Evolutionary conservation across 2,329 filamentous ascomycete species (phyloP), one percentile per base, ranked within the genome.

Genomic region (Dichotomopilus funicola): DNA sequence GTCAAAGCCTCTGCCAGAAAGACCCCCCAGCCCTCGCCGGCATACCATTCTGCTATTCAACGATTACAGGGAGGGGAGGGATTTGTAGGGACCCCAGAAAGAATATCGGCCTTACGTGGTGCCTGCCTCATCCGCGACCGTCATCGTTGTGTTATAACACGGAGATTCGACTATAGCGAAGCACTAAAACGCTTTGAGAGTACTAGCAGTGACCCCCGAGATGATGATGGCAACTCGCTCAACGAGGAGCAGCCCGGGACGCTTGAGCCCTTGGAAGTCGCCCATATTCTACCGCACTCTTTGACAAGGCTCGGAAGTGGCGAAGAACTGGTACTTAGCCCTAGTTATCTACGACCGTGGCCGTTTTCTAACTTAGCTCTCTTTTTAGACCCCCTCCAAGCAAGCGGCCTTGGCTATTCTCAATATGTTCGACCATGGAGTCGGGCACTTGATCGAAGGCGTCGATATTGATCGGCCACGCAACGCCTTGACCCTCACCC

Each of bases 361-460:
- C 33, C 10, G 6, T 49, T 37, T 19, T 49, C n/a, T 49, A 49
- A 49, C 46, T 3, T 19, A 13, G 12, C 33, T 35, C 41, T 43
- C 33, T 53, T 53, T 65, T 65, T n/a, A 69, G 70, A 58, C 51
- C 43, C 31, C 54, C 35, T 44, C 54, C 6, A 56, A 52, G 38
- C 50, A 68, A 63, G 64, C 66, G 0, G 68, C 70, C 6, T 62
- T 75, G 8, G 61, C 63, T n/a, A 68, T 75, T 42, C 67, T 74
- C 2, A 71, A 74, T 34, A 75, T 75, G 71, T 73, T 76, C 55
- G 71, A 74, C 55, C 61, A 49, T 36, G 68, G 66, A 34, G 63
- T 69, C 40, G 62, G 63, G 8, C 62, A 69, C 61, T 51, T 73
- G 1, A 73, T 75, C 49, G 64, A 73, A 45, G 71, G 71, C 49